Conservation (phyloP, 2,329 filamentous ascomycete genomes). For the Tolypocladium inflatum region DNA sequence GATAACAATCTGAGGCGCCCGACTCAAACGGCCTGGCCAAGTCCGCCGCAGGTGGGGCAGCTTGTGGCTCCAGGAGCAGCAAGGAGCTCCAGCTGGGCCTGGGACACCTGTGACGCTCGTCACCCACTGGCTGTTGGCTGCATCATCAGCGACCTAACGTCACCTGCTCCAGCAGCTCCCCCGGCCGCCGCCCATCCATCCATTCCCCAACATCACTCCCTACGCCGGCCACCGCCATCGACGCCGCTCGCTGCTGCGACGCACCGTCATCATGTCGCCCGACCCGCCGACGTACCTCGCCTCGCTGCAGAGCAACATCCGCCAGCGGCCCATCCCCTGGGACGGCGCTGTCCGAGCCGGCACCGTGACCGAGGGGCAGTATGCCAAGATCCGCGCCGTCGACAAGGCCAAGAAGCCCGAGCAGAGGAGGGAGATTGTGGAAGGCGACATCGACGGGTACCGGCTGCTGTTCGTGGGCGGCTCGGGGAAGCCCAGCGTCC, state of each 20-base stretch:
- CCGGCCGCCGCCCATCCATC: neutral
- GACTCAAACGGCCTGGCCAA: neutral
- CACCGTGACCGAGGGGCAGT: constrained; percentile 86
- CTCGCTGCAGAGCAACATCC: constrained; percentile 94
- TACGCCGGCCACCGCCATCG: neutral
- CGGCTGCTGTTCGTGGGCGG: constrained; percentile 70
- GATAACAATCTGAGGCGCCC: neutral
- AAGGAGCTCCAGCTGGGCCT: neutral
- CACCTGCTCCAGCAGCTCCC: neutral
- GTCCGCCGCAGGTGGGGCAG: neutral
- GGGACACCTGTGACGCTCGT: neutral
- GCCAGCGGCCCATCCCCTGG: constrained; percentile 92
- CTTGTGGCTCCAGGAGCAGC: neutral
- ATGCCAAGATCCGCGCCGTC: constrained; percentile 91
- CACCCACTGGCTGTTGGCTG: neutral
- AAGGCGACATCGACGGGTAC: constrained; percentile 72
- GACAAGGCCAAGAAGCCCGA: constrained; percentile 88
- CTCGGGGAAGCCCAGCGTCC: constrained; percentile 58
- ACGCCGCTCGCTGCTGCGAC: neutral
- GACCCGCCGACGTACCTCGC: constrained; percentile 79
- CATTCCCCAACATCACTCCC: neutral
- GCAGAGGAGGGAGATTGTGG: constrained; percentile 73
- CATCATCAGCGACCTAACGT: neutral
- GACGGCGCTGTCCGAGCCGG: constrained; percentile 90
- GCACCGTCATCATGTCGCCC: constrained; percentile 60